phyloP scores from a whole-genome alignment of 75 land plant genomes.

The Cupressus sempervirens region DNA sequence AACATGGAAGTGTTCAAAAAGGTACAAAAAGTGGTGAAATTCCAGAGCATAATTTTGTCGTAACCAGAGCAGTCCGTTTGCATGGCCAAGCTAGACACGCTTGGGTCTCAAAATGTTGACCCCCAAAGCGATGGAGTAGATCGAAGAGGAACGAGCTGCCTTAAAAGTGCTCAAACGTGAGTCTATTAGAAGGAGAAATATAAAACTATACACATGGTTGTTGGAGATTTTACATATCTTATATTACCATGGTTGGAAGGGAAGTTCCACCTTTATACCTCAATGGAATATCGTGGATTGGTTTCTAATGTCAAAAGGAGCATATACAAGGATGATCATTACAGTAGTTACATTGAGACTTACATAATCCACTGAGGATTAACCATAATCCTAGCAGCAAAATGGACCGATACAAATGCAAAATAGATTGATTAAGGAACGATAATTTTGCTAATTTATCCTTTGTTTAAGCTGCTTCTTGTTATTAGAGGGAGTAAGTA shows the following conservation, averaged over 20 bases:
- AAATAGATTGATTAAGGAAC: too few relatives aligned
- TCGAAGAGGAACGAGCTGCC: constrained; percentile 38
- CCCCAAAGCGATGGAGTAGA: constrained; percentile 28
- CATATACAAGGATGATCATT: too few relatives aligned
- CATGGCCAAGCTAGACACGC: constrained; percentile 46
- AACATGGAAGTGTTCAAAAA: constrained; percentile 65
- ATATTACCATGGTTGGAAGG: too few relatives aligned
- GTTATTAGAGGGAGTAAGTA: neutral
- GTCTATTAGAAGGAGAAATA: constrained; percentile 37
- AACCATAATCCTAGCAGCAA: too few relatives aligned
- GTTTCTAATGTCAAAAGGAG: too few relatives aligned
- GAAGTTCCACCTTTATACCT: too few relatives aligned
- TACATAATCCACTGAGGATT: too few relatives aligned
- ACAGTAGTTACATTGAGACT: too few relatives aligned
- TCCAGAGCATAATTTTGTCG: constrained; percentile 39
- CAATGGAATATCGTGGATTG: too few relatives aligned
- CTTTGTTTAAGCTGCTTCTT: neutral
- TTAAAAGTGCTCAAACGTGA: constrained; percentile 25
- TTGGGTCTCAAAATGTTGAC: constrained; percentile 44
- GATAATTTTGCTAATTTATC: neutral
- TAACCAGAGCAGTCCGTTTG: constrained; percentile 27
- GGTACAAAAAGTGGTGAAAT: constrained; percentile 38
- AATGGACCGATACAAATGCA: too few relatives aligned
- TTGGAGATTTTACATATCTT: too few relatives aligned
- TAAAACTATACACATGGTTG: too few relatives aligned